phyloP scores from a whole-genome alignment of 2,329 filamentous ascomycete genomes.

The Colletotrichum eleusines region DNA sequence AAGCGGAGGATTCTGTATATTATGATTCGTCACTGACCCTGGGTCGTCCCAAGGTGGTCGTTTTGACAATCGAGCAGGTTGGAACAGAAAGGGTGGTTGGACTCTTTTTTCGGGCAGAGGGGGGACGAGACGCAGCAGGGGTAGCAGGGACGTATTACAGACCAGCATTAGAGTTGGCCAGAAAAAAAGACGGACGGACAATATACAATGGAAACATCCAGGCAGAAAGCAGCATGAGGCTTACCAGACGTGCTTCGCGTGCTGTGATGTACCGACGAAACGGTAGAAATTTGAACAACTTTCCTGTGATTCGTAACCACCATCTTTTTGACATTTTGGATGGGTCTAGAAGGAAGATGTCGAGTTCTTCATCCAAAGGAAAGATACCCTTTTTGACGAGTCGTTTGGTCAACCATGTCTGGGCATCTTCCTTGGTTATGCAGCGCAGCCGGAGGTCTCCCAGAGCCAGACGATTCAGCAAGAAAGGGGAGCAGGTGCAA shows the following conservation, averaged over 20 bases:
- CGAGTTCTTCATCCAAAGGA: neutral
- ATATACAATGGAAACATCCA: neutral
- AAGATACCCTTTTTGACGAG: neutral
- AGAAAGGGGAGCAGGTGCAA: neutral
- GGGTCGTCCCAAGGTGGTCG: conserved; percentile 15
- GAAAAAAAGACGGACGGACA: neutral
- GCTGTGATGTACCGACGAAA: conserved; percentile 14
- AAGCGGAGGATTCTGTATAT: conserved; percentile 31
- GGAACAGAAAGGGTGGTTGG: conserved; percentile 16
- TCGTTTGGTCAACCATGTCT: neutral
- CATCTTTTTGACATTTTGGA: neutral
- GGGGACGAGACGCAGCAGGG: conserved; percentile 2
- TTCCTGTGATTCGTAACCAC: neutral
- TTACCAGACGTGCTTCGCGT: neutral
- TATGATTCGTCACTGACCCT: neutral
- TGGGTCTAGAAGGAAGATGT: neutral
- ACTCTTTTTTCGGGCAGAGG: conserved; percentile 34
- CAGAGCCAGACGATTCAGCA: conserved; percentile 5
- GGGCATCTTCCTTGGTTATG: neutral
- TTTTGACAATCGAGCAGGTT: conserved; percentile 2
- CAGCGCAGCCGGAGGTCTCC: neutral
- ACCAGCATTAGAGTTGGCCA: neutral
- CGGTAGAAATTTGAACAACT: conserved; percentile 7
- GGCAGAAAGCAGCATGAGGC: conserved; percentile 4
- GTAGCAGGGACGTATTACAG: neutral